Base-by-base conservation (phyloP, 169 alveolate genomes). In the Plasmodium fragile region DNA sequence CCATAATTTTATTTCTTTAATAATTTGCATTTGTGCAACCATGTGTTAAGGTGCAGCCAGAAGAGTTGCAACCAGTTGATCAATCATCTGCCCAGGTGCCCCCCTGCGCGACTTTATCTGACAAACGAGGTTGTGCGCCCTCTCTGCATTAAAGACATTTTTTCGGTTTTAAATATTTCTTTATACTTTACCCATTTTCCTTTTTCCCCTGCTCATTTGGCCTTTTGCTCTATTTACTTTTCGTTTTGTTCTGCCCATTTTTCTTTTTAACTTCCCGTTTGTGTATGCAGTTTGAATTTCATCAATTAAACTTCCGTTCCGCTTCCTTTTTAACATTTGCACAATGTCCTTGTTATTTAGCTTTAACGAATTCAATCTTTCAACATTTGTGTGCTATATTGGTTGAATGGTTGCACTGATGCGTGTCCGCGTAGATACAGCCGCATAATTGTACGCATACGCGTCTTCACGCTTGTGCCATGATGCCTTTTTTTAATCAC, bases 71-170 rank as follows among this genome's bases (percentile, higher is more conserved):
- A 59, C 16, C 55, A 1, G 55, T 45, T 45, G 55, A 10, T 45
- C 18, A 45, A 18, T 45, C 55, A 45, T 45, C 55, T 45, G 18
- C 55, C 55, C 55, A 45, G 8, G 55, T 45, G 18, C 55, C 55
- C 55, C 55, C 55, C 75, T 59, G 75, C 36, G 34, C 75, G 34
- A 59, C 75, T 59, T 59, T 25, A 59, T 22, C 28, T 59, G 75
- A 59, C 25, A 16, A 36, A 75, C 11, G 32, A 75, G 39, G 45
- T n/a, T 36, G 13, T 28, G 32, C 69, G 13, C 53, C 43, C 43
- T 11, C 52, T 78, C 6, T 78, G 84, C 59, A 41, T 78, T 34
- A 45, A 78, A 78, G 84, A 78, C 55, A 41, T 43, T 39, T 39
- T 43, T 78, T 45, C 36, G 49, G 32, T 78, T 18, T 78, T 45